Base-by-base conservation (phyloP, 441 rosid species). In the Pelargonium cotyledonis region DNA sequence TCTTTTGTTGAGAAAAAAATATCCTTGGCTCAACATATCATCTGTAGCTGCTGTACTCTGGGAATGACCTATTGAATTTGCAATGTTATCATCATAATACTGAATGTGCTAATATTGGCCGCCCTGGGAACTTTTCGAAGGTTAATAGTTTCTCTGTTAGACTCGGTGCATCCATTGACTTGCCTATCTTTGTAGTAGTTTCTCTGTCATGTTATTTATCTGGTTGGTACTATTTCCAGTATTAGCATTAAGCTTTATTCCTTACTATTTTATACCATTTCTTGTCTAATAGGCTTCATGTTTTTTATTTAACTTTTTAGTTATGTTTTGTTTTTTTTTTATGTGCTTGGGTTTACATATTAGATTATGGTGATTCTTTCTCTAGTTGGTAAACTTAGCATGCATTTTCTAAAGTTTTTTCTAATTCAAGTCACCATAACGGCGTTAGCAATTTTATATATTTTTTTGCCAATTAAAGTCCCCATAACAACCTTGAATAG, bases 121-220 rank as follows among this genome's bases (percentile, higher is more conserved):
- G 2, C 47, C 63, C 71, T 40, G 21, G 38, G 65, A 62, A 61
- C 65, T 40, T 61, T 61, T 61, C 19, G 65, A 61, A 62, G 65
- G 65, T 62, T 62, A 62, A 62, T 23, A 23, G 38, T 62, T 62
- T 62, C 43, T 31, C 41, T 62, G 65, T 23, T 23, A 11, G 40
- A 23, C 16, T 61, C 7, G 16, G 8, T 61, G 65, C 29, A 31
- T 23, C 15, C 41, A 62, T 26, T 26, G 65, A 31, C 18, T 23
- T 55, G 23, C 62, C 23, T 55, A 55, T 23, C 43, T 40, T 40
- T 40, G 43, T 40, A 40, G 43, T 40, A 40, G 43, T 40, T 6
- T 40, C 43, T 40, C 43, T 40, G 1, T 40, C 43, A 40, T 40
- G 43, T 40, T 40, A 40, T 40, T 40, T 40, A 6, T 40, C 43